Evolutionary conservation across 2,329 filamentous ascomycete genomes (phyloP).

Genomic region (Didymosphaeria variabile): DNA sequence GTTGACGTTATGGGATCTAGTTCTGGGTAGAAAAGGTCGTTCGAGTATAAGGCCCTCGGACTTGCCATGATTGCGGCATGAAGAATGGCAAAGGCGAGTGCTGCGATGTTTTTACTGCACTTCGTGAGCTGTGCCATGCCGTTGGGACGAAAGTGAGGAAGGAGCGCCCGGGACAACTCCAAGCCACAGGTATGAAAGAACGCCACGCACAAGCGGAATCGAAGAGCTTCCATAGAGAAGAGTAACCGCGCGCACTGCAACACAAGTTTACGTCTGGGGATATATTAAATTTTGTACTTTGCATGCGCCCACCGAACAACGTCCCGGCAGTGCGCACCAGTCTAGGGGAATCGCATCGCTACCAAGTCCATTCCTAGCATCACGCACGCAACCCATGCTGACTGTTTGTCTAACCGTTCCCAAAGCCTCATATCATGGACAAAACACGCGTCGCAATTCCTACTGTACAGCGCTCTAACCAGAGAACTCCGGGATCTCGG

Average conservation of each 20-base stretch:
- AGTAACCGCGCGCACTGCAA: background rate
- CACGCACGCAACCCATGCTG: conserved; percentile 19
- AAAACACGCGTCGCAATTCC: conserved; percentile 19
- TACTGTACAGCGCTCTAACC: conserved; percentile 52
- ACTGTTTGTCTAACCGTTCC: conserved; percentile 46
- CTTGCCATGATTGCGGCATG: background rate
- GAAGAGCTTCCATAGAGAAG: too few relatives aligned
- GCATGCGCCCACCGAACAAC: conserved; percentile 12
- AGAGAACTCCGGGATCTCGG: conserved; percentile 69
- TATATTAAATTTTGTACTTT: conserved; percentile 18
- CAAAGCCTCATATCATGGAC: conserved; percentile 30
- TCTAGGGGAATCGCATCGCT: conserved; percentile 12
- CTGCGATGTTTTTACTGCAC: too few relatives aligned
- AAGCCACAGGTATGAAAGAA: background rate
- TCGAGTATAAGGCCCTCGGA: background rate
- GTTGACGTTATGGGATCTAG: background rate
- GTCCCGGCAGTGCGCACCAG: conserved; percentile 11
- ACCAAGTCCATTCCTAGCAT: conserved; percentile 1
- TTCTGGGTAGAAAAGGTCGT: background rate
- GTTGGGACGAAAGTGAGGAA: too few relatives aligned
- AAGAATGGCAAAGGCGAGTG: too few relatives aligned
- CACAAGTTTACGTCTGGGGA: background rate
- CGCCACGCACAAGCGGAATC: background rate
- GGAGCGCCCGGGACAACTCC: too few relatives aligned
- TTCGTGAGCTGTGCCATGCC: too few relatives aligned